These are phyloP conservation scores for Suhomyces wounanorum DNA, from an alignment of 1,139 yeast genomes.

Conservation along the genomic window DNA sequence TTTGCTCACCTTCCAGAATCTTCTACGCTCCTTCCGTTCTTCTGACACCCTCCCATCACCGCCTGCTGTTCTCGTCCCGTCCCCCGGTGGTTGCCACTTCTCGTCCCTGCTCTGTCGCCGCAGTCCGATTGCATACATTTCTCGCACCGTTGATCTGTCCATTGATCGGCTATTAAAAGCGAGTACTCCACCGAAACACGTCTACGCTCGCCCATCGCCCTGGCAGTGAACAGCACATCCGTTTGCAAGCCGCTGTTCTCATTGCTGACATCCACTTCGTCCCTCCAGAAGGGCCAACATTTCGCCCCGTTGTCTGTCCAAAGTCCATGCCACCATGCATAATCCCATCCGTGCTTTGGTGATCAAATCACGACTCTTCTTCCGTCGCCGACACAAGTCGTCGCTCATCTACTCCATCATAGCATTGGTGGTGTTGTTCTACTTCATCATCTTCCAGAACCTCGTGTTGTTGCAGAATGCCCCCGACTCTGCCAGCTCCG, in stretches of 20 bases:
- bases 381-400: conserved; percentile 13
- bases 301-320: neutral
- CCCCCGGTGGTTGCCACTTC: no score
- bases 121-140: neutral
- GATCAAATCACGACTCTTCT: conserved; percentile 9
- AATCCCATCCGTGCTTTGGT: conserved; percentile 8
- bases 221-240: no score
- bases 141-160: neutral
- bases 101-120: neutral
- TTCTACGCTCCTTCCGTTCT: no score
- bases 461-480: conserved; percentile 3
- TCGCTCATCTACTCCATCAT: conserved; percentile 10
- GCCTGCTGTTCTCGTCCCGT: no score
- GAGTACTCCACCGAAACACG: neutral
- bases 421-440: conserved; percentile 8
- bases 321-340: conserved; percentile 5
- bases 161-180: neutral
- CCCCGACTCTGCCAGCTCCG: neutral
- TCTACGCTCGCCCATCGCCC: neutral
- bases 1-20: no score
- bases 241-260: no score
- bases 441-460: conserved; percentile 11
- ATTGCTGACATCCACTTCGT: neutral
- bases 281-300: neutral
- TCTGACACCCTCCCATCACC: no score